Evolutionary conservation across 2,329 filamentous ascomycete species (phyloP).

Genomic region (Botrytis medusae): DNA sequence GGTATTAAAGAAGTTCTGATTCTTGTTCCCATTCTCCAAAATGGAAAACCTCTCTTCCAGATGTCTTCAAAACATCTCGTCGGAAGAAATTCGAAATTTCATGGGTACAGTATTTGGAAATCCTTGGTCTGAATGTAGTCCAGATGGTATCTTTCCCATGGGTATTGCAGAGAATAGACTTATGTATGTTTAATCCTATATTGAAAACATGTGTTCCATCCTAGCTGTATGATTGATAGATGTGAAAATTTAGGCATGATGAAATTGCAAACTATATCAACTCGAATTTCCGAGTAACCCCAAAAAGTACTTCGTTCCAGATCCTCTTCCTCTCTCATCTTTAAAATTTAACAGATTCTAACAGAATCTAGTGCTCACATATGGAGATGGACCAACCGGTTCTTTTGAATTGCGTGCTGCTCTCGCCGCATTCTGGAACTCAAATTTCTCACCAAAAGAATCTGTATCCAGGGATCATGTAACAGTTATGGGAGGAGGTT

Average conservation of each 20-base stretch:
- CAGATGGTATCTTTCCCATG: slow-evolving; percentile 24
- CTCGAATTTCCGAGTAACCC: slow-evolving; percentile 11
- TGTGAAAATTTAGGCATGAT: slow-evolving; percentile 18
- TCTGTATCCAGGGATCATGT: slow-evolving; percentile 42
- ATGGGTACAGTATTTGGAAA: slow-evolving; percentile 24
- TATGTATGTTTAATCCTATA: slow-evolving; percentile 13
- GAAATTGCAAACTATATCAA: slow-evolving; percentile 25
- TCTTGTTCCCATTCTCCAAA: not conserved
- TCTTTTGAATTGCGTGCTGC: slow-evolving; percentile 42
- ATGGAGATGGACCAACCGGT: slow-evolving; percentile 31
- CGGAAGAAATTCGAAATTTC: slow-evolving; percentile 18
- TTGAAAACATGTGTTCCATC: not conserved
- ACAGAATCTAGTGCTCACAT: slow-evolving; percentile 24
- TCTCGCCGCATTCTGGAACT: slow-evolving; percentile 45
- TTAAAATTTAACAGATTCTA: not conserved
- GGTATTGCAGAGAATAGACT: slow-evolving; percentile 28
- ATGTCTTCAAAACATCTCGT: slow-evolving; percentile 19
- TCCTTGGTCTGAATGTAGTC: slow-evolving; percentile 22
- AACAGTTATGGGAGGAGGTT: slow-evolving; percentile 44
- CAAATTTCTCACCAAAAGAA: slow-evolving; percentile 41
- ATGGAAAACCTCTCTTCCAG: slow-evolving; percentile 18
- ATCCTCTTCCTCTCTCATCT: not conserved
- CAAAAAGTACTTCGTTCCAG: slow-evolving; percentile 7
- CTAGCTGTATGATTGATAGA: not conserved
- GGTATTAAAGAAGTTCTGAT: not conserved